Base-by-base conservation (phyloP, 306 rosid species). In the Pachyrhizus erosus region DNA sequence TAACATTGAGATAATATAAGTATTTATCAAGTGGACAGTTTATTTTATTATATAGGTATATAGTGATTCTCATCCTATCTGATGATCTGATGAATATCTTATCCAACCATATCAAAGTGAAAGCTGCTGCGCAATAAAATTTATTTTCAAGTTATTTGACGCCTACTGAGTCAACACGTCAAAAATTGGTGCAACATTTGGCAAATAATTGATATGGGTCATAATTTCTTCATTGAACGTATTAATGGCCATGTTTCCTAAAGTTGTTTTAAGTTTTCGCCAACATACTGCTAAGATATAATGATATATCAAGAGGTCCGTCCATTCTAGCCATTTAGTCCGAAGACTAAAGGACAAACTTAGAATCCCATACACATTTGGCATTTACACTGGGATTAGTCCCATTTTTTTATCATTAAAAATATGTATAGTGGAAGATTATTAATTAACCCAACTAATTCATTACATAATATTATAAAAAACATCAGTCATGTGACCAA, bases 51-150 rank as follows among this genome's bases (percentile, higher is more conserved):
- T 58, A 24, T 4, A 8, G 3, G 10, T 21, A 33, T 75, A 43
- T 1, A 8, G 46, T 24, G 40, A 75, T 23, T 21, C 26, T 12
- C 14, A 31, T 77, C 34, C 24, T 46, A 26, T 18, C 46, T 10
- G 3, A 2, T 5, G 3, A 26, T 18, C 46, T 10, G 3, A 2
- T 5, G 3, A 23, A 14, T 24, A 21, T 49, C 27, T 66, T 46
- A 8, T 69, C 65, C 48, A 17, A 70, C 48, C 60, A 69, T 10
- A 18, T 33, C 21, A 5, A 54, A 52, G 5, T 13, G 58, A 27
- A 55, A 52, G 84, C 54, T 42, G 84, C 31, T 64, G 21, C 0
- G 37, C 65, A 49, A 79, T 54, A 84, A 79, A 51, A 20, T 20
- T 61, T 70, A n/a, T n/a, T 8, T 21, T 62, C 17, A n/a, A 71